Percentiles rank a stretch among this genome's conserved stretches.
These are phyloP conservation scores for Arabidopsis thaliana DNA, from an alignment of 345 rosid species.

Conservation along the genomic window DNA sequence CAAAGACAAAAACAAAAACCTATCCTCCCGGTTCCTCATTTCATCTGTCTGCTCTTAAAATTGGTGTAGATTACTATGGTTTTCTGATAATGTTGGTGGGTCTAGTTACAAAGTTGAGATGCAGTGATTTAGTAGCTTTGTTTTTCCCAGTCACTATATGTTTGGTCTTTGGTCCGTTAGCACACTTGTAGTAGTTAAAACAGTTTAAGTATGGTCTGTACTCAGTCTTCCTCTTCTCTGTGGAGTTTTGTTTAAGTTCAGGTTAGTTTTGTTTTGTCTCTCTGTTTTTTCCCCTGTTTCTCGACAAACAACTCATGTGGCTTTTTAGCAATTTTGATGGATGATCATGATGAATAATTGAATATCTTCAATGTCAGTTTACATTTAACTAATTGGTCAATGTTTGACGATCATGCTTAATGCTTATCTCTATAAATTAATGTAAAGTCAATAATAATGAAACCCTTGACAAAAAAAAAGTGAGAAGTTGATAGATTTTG, in stretches of 20 bases:
- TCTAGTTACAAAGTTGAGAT: slow-evolving; percentile 48
- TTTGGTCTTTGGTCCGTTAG: slow-evolving; percentile 33
- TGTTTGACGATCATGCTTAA: too few species aligned
- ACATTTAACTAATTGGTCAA: background rate
- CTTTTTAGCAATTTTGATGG: slow-evolving; percentile 52
- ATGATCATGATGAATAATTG: slow-evolving; percentile 17
- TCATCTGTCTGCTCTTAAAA: slow-evolving; percentile 32
- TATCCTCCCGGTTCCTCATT: slow-evolving; percentile 10
- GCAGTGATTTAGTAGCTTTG: slow-evolving; percentile 49
- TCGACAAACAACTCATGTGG: slow-evolving; percentile 35
- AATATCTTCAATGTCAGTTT: background rate
- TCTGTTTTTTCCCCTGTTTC: background rate
- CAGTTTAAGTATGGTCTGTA: slow-evolving; percentile 42
- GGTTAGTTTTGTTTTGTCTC: slow-evolving; percentile 29
- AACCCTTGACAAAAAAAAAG: too few species aligned
- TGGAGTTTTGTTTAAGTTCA: slow-evolving; percentile 38
- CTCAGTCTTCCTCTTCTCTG: slow-evolving; percentile 38
- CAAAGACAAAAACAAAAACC: background rate
- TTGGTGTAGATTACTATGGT: slow-evolving; percentile 61
- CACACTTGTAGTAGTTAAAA: slow-evolving; percentile 28
- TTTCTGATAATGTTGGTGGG: slow-evolving; percentile 46
- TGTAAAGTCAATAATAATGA: too few species aligned
- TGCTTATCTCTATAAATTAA: too few species aligned
- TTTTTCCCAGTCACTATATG: slow-evolving; percentile 28
- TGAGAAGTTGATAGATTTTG: too few species aligned